Percentiles rank a stretch among this genome's conserved stretches.
Conservation (phyloP, 1,284 basidiomycete genomes). For the Papiliotrema fonsecae region DNA sequence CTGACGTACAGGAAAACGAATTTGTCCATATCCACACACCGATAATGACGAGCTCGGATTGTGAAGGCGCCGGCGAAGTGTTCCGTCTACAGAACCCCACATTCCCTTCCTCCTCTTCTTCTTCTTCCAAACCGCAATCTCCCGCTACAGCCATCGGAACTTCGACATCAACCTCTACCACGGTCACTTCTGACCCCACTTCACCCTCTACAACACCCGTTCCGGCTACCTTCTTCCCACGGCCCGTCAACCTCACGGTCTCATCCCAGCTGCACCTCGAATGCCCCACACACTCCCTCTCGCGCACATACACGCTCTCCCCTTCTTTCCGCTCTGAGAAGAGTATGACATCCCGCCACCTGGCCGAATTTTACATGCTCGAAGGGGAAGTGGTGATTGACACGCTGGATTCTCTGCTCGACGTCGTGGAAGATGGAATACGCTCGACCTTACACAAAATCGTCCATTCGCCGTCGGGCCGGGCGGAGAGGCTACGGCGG, state of each 20-base stretch:
- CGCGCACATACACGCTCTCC: conserved; percentile 82
- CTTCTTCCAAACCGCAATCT: neutral
- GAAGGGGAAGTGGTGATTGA: conserved; percentile 79
- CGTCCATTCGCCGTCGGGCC: conserved; percentile 8
- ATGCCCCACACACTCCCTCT: conserved; percentile 69
- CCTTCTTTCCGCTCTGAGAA: conserved; percentile 92
- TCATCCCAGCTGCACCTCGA: conserved; percentile 95
- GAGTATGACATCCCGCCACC: conserved; percentile 81
- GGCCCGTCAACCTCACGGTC: conserved; percentile 80
- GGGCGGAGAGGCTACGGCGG: conserved; percentile 19
- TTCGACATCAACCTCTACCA: conserved; percentile 3
- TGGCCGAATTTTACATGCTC: conserved; percentile 98
- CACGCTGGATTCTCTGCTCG: conserved; percentile 57
- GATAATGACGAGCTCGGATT: conserved; percentile 83
- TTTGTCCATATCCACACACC: conserved; percentile 81
- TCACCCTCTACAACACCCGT: too few relatives aligned
- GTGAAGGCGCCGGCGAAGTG: conserved; percentile 95
- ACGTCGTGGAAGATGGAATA: conserved; percentile 62
- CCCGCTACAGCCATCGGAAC: conserved; percentile 7
- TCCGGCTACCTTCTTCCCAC: conserved; percentile 33
- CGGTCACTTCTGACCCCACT: conserved; percentile 2
- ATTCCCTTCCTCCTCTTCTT: neutral
- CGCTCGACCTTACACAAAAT: conserved; percentile 19
- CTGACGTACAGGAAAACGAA: conserved; percentile 57
- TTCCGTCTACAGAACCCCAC: conserved; percentile 58